A percentile compares a stretch with the other conserved stretches of the same genome.
These are phyloP conservation scores for Westerdykella ornata DNA, from an alignment of 2,329 filamentous ascomycete genomes.

Conservation along the genomic window DNA sequence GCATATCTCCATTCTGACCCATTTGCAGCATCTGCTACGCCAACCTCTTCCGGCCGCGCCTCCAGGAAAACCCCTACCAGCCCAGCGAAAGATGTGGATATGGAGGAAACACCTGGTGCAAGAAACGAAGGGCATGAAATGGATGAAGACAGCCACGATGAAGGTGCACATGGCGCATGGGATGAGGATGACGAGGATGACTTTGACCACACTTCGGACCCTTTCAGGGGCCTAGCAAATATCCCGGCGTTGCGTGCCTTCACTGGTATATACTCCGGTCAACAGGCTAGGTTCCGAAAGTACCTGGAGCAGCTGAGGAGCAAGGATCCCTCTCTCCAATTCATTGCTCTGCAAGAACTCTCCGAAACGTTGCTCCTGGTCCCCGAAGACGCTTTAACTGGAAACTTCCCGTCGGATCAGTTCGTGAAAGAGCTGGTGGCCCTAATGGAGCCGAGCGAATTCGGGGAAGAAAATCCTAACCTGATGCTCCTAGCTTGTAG, in stretches of 20 bases:
- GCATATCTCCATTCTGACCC: slow-evolving; percentile 12
- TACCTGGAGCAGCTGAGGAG: slow-evolving; percentile 56
- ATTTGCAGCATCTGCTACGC: slow-evolving; percentile 13
- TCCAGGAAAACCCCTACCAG: slow-evolving; percentile 31
- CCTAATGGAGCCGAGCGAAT: slow-evolving; percentile 85
- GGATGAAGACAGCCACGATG: slow-evolving; percentile 51
- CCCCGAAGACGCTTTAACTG: slow-evolving; percentile 91
- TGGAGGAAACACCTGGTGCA: slow-evolving; percentile 61
- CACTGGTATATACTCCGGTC: slow-evolving; percentile 45
- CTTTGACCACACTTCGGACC: slow-evolving; percentile 64
- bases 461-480: slow-evolving; percentile 85
- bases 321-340: slow-evolving; percentile 78
- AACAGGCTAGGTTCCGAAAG: neutral
- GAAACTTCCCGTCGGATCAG: slow-evolving; percentile 87
- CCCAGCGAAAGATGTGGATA: slow-evolving; percentile 59
- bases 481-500: slow-evolving; percentile 96
- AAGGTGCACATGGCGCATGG: slow-evolving; percentile 49
- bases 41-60: slow-evolving; percentile 28
- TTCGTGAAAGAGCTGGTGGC: slow-evolving; percentile 91
- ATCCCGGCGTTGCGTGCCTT: slow-evolving; percentile 70
- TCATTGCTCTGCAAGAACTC: slow-evolving; percentile 86
- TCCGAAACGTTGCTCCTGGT: slow-evolving; percentile 91
- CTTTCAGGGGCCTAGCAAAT: slow-evolving; percentile 82
- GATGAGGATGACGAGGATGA: slow-evolving; percentile 47
- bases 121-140: slow-evolving; percentile 47